Base-by-base conservation (phyloP, 371 early-diverging fungal species). In the Gilbertella persicaria region DNA sequence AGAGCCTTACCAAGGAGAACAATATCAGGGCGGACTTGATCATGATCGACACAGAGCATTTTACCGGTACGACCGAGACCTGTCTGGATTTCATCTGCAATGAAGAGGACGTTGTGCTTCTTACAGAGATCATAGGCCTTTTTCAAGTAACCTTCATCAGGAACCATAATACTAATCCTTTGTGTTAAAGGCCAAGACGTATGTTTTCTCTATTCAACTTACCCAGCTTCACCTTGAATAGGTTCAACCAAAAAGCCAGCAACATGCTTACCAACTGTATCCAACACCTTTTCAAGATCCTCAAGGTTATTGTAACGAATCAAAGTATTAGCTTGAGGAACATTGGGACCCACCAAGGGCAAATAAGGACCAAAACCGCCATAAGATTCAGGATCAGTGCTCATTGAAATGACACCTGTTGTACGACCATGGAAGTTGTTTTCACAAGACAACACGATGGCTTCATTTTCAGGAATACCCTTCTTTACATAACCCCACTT, bases 371-470 rank as follows among this genome's bases (percentile, higher is more conserved):
- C 99, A 73, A 97, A 98, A 29, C 82, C 89, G 46, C 50, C 66
- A 50, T 88, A 90, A 24, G 91, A 83, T 59, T 90, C 92, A 12
- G 91, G 88, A 67, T 98, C 99, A 13, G 94, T 94, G 43, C 91
- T 91, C 95, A 98, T 94, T 52, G 93, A 91, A 53, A 98, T 92
- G 60, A 94, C 87, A 58, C 92, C 93, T 28, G 89, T 83, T n/a
- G 99, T 97, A 54, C 99, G 84, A 55, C 99, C 99, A 64, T 98
- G 99, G 82, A 98, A 98, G 85, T 98, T 98, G 63, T 91, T 86
- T 24, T 78, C 78, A 61, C 88, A 89, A 35, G 93, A 83, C 38
- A 96, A 73, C 5, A 98, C 79, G 48, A 97, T 84, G 29, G 95
- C 96, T 50, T 94, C 66, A 57, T 90, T 84, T 40, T 83, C 80